phyloP scores from a whole-genome alignment of 441 rosid species.

The Erodium moschatum region DNA sequence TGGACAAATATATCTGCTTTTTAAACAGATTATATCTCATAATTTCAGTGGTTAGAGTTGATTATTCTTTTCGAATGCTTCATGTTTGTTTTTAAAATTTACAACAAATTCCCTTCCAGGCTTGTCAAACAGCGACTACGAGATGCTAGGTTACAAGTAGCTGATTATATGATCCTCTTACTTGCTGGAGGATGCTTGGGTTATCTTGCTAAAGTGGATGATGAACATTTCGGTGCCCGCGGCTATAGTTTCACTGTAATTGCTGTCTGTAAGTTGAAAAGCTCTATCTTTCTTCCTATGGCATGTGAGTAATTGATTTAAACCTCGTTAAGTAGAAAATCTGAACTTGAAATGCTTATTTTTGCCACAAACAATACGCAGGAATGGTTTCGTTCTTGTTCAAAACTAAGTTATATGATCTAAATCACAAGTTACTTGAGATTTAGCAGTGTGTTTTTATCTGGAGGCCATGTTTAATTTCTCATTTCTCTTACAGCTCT shows the following conservation, averaged over 20 bases:
- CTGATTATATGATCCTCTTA: constrained; percentile 73
- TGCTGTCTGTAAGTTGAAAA: constrained; percentile 76
- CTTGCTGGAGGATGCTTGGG: constrained; percentile 95
- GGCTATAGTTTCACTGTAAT: constrained; percentile 90
- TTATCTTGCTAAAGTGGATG: constrained; percentile 84
- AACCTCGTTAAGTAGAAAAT: not conserved
- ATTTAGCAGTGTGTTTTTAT: not conserved
- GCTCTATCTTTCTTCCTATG: not conserved
- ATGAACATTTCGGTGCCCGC: constrained; percentile 76
- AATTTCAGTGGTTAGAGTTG: not conserved
- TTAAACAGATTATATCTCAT: not conserved
- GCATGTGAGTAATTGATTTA: not conserved
- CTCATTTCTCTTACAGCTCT: constrained; percentile 48
- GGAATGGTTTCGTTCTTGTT: not conserved
- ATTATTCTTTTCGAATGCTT: not conserved
- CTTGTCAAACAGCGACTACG: constrained; percentile 77
- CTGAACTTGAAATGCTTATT: not conserved
- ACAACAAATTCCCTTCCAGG: constrained; percentile 33
- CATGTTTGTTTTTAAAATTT: constrained; percentile 5
- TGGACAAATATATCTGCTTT: not conserved
- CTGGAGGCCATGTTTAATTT: not conserved
- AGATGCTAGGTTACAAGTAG: constrained; percentile 70
- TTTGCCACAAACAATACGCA: not conserved
- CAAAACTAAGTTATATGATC: not conserved
- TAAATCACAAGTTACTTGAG: not conserved